phyloP scores from a whole-genome alignment of 2,329 filamentous ascomycete species.

The Pseudopyricularia cyperi region DNA sequence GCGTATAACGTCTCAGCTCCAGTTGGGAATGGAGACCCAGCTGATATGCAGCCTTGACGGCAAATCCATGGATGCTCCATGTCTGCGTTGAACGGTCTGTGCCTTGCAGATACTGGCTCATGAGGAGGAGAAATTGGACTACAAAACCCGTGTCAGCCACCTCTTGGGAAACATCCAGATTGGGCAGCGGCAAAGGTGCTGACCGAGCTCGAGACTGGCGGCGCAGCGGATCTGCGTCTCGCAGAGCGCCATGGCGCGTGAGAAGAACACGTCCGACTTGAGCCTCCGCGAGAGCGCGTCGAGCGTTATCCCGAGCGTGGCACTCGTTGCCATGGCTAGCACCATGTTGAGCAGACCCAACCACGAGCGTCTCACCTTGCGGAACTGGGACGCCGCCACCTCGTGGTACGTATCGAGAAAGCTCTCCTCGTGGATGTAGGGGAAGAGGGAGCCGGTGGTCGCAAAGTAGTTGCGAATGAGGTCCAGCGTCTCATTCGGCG shows the following conservation, averaged over 20 bases:
- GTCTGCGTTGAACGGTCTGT: constrained; percentile 38
- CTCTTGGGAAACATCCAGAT: not conserved
- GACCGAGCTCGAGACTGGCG: constrained; percentile 24
- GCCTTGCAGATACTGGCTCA: constrained; percentile 38
- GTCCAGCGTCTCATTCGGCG: constrained; percentile 6
- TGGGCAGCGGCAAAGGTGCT: not conserved
- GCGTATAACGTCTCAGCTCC: constrained; percentile 19
- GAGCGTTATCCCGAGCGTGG: constrained; percentile 14
- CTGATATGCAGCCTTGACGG: constrained; percentile 35
- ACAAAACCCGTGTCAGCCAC: not conserved
- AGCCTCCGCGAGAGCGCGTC: constrained; percentile 11
- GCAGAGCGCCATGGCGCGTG: constrained; percentile 28
- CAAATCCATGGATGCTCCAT: constrained; percentile 39
- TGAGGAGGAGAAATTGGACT: constrained; percentile 35
- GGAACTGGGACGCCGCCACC: constrained; percentile 9
- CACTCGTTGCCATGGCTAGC: constrained; percentile 30
- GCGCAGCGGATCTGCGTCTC: constrained; percentile 24
- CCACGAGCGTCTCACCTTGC: constrained; percentile 30
- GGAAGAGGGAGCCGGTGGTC: constrained; percentile 10
- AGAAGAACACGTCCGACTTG: constrained; percentile 26
- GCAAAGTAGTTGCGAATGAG: constrained; percentile 8
- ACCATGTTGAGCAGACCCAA: constrained; percentile 36
- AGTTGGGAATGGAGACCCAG: constrained; percentile 35
- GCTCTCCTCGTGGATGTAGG: constrained; percentile 8
- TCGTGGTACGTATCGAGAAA: constrained; percentile 8